These are phyloP conservation scores for Nigrospora sphaerica DNA, from an alignment of 2,329 filamentous ascomycete species.

Conservation along the genomic window DNA sequence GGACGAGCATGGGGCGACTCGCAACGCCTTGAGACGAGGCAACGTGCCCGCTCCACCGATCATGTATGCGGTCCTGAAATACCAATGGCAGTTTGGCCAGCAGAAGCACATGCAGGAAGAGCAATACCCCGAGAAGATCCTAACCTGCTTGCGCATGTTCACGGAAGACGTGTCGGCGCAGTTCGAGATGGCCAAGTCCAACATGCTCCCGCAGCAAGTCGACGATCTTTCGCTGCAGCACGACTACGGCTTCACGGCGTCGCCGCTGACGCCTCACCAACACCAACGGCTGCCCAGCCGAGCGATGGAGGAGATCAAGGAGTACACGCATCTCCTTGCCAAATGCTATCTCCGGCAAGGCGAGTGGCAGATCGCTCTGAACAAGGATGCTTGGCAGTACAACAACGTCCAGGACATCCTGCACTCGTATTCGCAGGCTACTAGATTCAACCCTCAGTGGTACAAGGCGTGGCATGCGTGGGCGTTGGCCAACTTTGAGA, in stretches of 20 bases:
- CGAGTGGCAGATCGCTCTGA: constrained; percentile 85
- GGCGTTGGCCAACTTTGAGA: constrained; percentile 97
- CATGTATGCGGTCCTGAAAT: constrained; percentile 95
- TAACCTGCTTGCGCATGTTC: constrained; percentile 54
- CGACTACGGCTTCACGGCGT: constrained; percentile 41
- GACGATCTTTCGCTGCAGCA: constrained; percentile 35
- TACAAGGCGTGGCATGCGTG: constrained; percentile 99
- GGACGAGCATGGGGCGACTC: constrained; percentile 20
- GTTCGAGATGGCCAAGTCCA: constrained; percentile 43
- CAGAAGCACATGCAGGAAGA: constrained; percentile 36
- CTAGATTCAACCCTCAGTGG: constrained; percentile 87
- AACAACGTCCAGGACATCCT: constrained; percentile 83
- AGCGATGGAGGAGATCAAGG: constrained; percentile 45
- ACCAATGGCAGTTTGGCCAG: constrained; percentile 84
- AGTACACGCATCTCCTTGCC: constrained; percentile 68
- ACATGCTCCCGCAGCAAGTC: constrained; percentile 37
- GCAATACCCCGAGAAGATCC: constrained; percentile 44
- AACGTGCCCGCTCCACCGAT: constrained; percentile 58
- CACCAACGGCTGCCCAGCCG: background rate
- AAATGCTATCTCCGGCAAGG: constrained; percentile 96
- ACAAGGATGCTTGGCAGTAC: constrained; percentile 83
- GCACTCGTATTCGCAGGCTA: constrained; percentile 84
- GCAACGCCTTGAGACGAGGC: constrained; percentile 2
- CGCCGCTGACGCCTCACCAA: constrained; percentile 1
- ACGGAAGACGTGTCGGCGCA: constrained; percentile 51